A percentile compares a stretch with the other conserved stretches of the same genome.
Evolutionary conservation across 345 rosid genomes (phyloP).

Genomic region (Pelargonium nanum): DNA sequence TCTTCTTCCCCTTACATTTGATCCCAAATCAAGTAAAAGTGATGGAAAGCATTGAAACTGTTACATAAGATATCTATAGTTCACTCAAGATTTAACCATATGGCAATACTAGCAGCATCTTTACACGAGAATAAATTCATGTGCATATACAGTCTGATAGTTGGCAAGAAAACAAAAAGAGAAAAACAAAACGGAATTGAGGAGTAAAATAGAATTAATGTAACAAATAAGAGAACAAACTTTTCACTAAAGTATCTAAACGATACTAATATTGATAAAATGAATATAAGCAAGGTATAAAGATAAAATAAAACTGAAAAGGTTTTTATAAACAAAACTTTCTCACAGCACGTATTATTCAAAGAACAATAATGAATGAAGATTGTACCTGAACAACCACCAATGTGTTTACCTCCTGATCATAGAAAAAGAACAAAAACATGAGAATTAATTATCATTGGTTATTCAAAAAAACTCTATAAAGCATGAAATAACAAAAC

Average conservation of each 20-base stretch:
- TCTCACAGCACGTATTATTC: background rate
- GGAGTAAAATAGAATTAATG: background rate
- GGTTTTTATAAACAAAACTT: background rate
- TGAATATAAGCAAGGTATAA: background rate
- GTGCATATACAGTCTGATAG: no score
- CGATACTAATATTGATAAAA: background rate
- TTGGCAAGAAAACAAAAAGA: background rate
- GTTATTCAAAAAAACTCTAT: background rate
- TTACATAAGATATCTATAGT: background rate
- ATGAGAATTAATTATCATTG: background rate
- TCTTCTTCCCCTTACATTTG: no score
- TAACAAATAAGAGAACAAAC: background rate
- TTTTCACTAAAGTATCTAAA: background rate
- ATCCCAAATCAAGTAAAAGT: no score
- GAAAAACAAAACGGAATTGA: no score
- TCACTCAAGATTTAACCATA: background rate
- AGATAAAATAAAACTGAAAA: background rate
- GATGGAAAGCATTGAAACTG: background rate
- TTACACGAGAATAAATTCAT: no score
- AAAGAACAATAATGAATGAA: background rate
- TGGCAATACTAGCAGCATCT: background rate
- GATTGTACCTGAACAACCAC: conserved; percentile 82
- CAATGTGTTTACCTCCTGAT: conserved; percentile 90
- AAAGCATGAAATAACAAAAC: background rate
- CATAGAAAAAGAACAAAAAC: conserved; percentile 7